Evolutionary conservation across 2,329 filamentous ascomycete species (phyloP), one percentile per base, ranked within the genome.

Genomic region (Decorospora gaudefroyi): DNA sequence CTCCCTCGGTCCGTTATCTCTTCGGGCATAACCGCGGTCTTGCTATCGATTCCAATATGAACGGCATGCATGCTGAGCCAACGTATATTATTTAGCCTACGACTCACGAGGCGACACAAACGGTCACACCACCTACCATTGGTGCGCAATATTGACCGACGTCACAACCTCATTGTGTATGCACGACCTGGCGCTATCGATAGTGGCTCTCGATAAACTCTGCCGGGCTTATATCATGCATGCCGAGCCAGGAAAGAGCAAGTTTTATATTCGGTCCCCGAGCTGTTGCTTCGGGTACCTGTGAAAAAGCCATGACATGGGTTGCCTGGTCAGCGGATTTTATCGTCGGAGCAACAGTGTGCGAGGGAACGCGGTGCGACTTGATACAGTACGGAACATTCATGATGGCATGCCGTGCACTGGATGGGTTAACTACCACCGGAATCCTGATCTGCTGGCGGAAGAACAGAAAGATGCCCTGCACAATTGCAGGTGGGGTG

Each of bases 141-240:
- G 37, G 31, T 40, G 35, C 25, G 18, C 41, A 19, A 43, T 34
- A 40, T 42, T 53, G 27, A 35, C 34, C 46, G 31, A 39, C 30
- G 44, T 21, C 16, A 28, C 42, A 43, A 31, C 22, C 51, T 32
- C 22, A 37, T 36, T 39, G 21, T 32, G 22, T 37, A 51, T 57
- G 53, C 55, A 54, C 42, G 23, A 42, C 36, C 19, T 31, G 22
- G 35, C 48, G 46, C 58, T 60, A 62, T 55, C 51, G 55, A 59
- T 55, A 55, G 45, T 40, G 33, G 31, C 28, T 33, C n/a, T n/a
- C n/a, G n/a, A n/a, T n/a, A n/a, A n/a, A n/a, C n/a, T n/a, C n/a
- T n/a, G n/a, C n/a, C n/a, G n/a, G n/a, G n/a, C n/a, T n/a, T n/a
- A n/a, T n/a, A n/a, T n/a, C n/a, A n/a, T n/a, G n/a, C n/a, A n/a